These are phyloP conservation scores for Neofusicoccum ribis DNA, from an alignment of 2,329 filamentous ascomycete genomes.

Conservation along the genomic window DNA sequence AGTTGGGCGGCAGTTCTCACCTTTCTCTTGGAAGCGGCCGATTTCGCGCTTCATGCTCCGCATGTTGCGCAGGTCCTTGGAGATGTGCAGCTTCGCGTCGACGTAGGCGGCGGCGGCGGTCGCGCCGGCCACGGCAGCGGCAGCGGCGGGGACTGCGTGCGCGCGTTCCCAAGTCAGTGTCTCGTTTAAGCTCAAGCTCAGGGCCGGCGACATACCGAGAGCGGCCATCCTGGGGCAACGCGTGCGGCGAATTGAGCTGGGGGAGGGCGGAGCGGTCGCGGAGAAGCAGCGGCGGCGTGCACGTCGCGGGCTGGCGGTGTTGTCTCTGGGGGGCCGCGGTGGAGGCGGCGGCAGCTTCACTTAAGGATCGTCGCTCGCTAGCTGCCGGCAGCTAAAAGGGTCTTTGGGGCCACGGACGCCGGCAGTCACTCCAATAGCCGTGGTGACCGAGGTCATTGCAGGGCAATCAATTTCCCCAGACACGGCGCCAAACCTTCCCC, in stretches of 20 bases:
- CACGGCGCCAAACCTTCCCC: conserved; percentile 9
- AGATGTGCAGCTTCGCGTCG: conserved; percentile 68
- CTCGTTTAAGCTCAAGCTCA: not conserved
- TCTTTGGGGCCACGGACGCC: not conserved
- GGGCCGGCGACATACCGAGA: not conserved
- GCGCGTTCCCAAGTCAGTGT: not conserved
- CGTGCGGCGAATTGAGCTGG: not conserved
- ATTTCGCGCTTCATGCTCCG: not conserved
- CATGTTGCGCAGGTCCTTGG: conserved; percentile 52
- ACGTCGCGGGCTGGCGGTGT: not conserved
- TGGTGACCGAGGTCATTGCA: conserved; percentile 4
- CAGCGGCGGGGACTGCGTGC: conserved; percentile 2
- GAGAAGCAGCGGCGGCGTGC: no score
- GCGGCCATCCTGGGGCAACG: conserved; percentile 1
- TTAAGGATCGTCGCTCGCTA: not conserved
- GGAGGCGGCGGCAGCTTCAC: not conserved
- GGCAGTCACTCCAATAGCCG: conserved; percentile 13
- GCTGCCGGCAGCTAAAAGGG: not conserved
- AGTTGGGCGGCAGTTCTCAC: not conserved
- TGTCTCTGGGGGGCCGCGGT: not conserved
- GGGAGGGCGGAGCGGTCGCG: not conserved
- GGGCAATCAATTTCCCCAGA: not conserved
- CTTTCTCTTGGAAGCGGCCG: conserved; percentile 4
- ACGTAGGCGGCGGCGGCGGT: conserved; percentile 58
- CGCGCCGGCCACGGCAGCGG: conserved; percentile 26